Evolutionary conservation across 176 grass and related monocot species (phyloP).

Genomic region (Saccharum officinarum): DNA sequence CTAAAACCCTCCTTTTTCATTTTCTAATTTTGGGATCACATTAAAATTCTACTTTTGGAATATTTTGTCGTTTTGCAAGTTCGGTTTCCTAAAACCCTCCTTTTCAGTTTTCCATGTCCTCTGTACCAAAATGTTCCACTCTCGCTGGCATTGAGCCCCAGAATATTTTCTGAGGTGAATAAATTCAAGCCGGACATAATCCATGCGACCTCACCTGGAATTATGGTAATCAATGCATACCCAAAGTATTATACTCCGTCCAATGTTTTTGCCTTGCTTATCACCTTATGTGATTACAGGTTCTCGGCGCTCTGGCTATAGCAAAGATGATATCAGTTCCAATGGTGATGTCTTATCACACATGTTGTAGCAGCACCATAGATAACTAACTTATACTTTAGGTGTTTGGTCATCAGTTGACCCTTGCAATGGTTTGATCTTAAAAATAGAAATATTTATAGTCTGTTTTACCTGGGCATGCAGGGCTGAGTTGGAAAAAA

Average conservation of each 20-base stretch:
- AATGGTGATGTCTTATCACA: slow-evolving; percentile 98
- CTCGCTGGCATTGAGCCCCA: slow-evolving; percentile 86
- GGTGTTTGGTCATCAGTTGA: slow-evolving; percentile 1
- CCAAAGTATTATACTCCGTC: not conserved
- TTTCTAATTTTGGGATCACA: too few relatives aligned
- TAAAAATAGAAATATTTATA: slow-evolving; percentile 13
- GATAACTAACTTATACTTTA: not conserved
- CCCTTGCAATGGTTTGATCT: not conserved
- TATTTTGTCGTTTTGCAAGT: too few relatives aligned
- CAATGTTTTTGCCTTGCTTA: not conserved
- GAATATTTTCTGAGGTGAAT: slow-evolving; percentile 83
- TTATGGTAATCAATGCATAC: slow-evolving; percentile 69
- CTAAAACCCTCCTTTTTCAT: not conserved
- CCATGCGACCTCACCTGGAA: slow-evolving; percentile 88
- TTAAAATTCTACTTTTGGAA: too few relatives aligned
- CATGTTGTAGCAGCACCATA: slow-evolving; percentile 8
- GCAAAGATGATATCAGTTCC: slow-evolving; percentile 93
- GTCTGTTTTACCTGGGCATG: slow-evolving; percentile 21
- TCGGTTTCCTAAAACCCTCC: not conserved
- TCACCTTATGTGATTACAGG: slow-evolving; percentile 46
- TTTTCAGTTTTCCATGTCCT: slow-evolving; percentile 93
- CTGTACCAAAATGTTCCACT: slow-evolving; percentile 91
- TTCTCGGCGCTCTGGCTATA: slow-evolving; percentile 85
- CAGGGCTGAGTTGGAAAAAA: slow-evolving; percentile 84
- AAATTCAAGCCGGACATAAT: slow-evolving; percentile 98